Percentiles rank a stretch among this genome's conserved stretches.
These are phyloP conservation scores for Spergularia bocconei DNA, from an alignment of 148 eudicot genomes.

Conservation along the genomic window DNA sequence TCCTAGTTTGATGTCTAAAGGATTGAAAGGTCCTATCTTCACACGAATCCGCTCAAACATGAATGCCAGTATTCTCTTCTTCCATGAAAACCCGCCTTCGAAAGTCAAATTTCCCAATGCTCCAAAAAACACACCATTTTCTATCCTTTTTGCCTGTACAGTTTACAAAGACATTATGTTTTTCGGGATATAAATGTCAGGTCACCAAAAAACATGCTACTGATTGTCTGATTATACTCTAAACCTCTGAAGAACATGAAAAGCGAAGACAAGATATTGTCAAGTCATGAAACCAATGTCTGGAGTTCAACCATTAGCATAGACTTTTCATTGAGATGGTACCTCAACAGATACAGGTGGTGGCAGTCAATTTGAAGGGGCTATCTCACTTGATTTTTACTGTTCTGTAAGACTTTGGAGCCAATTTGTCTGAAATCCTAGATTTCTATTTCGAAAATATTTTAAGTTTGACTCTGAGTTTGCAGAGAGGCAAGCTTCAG, in stretches of 20 bases:
- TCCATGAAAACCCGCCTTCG: constrained; percentile 90
- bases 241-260: background rate
- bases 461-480: too few relatives aligned
- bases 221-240: background rate
- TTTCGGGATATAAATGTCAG: background rate
- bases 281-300: too few relatives aligned
- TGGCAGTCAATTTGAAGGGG: background rate
- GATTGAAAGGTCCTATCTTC: constrained; percentile 74
- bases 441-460: background rate
- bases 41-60: constrained; percentile 67
- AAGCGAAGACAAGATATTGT: background rate
- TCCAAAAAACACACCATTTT: constrained; percentile 88
- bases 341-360: background rate
- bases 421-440: background rate
- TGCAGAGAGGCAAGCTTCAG: too few relatives aligned
- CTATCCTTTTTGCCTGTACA: constrained; percentile 79
- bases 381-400: background rate
- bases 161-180: background rate
- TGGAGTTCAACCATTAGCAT: too few relatives aligned
- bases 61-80: constrained; percentile 82
- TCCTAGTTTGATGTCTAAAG: constrained; percentile 63
- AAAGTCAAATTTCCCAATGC: constrained; percentile 70
- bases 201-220: background rate
- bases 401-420: background rate
- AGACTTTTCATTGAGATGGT: too few relatives aligned